These are phyloP conservation scores for Volvox reticuliferus DNA, from an alignment of 139 green algal species.

Conservation along the genomic window DNA sequence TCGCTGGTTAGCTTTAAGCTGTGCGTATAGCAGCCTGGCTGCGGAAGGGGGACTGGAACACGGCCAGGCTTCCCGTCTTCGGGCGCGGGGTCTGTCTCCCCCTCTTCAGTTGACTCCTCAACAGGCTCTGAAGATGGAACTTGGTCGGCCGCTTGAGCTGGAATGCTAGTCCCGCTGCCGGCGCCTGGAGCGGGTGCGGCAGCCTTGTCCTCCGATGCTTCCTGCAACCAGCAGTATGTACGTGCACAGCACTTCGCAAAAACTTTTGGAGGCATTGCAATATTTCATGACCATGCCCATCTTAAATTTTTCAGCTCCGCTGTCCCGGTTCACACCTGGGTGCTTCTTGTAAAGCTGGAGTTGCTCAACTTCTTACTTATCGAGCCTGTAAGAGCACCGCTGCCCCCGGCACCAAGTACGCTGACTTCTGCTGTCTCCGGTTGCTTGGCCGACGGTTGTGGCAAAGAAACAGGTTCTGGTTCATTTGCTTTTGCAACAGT, in stretches of 20 bases:
- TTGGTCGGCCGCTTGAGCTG: background rate
- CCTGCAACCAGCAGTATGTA: background rate
- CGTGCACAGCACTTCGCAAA: background rate
- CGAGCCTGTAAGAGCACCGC: constrained; percentile 4
- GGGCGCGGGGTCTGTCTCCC: background rate
- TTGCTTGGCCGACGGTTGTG: background rate
- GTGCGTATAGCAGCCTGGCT: constrained; percentile 37
- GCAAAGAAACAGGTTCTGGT: background rate
- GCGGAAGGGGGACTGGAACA: background rate
- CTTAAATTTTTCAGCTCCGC: background rate
- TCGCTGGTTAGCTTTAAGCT: constrained; percentile 42
- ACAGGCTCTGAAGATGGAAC: background rate
- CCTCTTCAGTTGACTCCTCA: constrained; percentile 12
- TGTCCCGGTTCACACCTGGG: background rate
- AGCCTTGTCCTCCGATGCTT: constrained; percentile 11
- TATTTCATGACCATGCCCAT: background rate
- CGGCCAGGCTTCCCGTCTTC: constrained; percentile 2
- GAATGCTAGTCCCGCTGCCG: background rate
- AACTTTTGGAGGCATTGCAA: background rate
- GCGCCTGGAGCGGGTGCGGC: background rate
- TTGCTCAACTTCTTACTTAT: constrained; percentile 13
- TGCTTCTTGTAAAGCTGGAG: constrained; percentile 22
- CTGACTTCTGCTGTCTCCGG: background rate
- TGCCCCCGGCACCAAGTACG: background rate
- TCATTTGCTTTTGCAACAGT: background rate